Base-by-base conservation (phyloP, 345 rosid genomes). In the Durio zibethinus region DNA sequence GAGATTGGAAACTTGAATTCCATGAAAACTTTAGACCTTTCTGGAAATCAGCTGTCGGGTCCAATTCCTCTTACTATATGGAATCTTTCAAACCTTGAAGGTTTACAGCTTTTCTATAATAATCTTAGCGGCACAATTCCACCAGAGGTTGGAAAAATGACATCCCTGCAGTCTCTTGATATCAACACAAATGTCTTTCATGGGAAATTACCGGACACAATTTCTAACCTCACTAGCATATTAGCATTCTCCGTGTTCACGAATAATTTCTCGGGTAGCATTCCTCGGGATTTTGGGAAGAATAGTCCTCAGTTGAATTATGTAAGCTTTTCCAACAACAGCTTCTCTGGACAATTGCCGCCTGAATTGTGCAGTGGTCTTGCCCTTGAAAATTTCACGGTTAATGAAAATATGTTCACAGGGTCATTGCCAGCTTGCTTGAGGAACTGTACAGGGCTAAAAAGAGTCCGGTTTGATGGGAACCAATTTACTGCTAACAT, bases 401-500 rank as follows among this genome's bases (percentile, higher is more conserved):
- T 88, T 23, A 80, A 84, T 48, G 73, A 11, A 1, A 89, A 91
- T 82, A 87, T 78, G 18, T 85, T 91, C 59, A 86, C 88, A 0
- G 95, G 95, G 61, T 50, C 86, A 9, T 20, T 91, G 63, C 93
- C 90, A 5, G 60, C 74, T 53, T 89, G 93, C 87, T 78, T 91
- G 84, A 85, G 79, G 61, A 78, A 83, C 10, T 91, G 90, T 63
- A 79, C 78, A 7, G 18, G 23, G 16, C 79, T 89, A 42, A 25
- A 0, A 0, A 83, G 83, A 76, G 87, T 88, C 40, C 75, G 86
- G 64, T 74, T 91, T 10, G 93, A 83, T 10, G 78, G 53, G 71
- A 91, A 91, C 80, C 83, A 72, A 7, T 89, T 91, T 80, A 88
- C 87, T 0, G 90, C 87, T 18, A 72, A 88, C 80, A 88, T 91